Evolutionary conservation across 805 yeast species (phyloP).

Genomic region (Yarrowia osloensis): DNA sequence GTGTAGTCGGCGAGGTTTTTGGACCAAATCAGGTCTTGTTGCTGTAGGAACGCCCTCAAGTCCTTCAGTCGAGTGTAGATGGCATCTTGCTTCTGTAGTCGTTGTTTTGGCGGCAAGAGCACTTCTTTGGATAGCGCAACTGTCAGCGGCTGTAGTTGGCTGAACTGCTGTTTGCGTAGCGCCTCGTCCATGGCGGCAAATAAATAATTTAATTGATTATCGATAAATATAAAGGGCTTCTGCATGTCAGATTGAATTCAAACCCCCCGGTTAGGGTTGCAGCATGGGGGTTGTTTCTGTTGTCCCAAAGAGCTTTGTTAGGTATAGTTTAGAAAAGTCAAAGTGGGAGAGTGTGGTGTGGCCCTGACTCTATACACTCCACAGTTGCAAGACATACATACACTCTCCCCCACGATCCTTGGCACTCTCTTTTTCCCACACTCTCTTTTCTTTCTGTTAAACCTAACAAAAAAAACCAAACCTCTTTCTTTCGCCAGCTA

Average conservation of each 20-base stretch:
- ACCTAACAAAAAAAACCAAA: not conserved
- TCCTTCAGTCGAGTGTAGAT: slow-evolving; percentile 2
- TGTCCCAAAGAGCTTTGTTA: not conserved
- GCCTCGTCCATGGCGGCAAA: not conserved
- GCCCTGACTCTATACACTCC: slow-evolving; percentile 9
- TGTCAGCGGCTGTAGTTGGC: not conserved
- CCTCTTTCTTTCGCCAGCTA: not conserved
- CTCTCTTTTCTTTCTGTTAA: not conserved
- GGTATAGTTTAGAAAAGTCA: not conserved
- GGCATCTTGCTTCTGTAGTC: slow-evolving; percentile 9
- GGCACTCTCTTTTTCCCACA: not conserved
- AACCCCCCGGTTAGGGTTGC: slow-evolving; percentile 17
- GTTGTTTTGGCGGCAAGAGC: not conserved
- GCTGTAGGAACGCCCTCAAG: not conserved
- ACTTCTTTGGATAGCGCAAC: slow-evolving; percentile 5
- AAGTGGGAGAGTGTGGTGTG: not conserved
- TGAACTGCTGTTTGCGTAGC: not conserved
- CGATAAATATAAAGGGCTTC: not conserved
- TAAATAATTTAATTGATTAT: not conserved
- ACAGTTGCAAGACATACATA: slow-evolving; percentile 3
- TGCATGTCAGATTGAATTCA: slow-evolving; percentile 2
- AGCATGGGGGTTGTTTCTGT: not conserved
- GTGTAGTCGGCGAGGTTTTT: slow-evolving; percentile 29
- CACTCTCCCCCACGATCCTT: slow-evolving; percentile 20
- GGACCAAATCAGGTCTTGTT: slow-evolving; percentile 12